A percentile compares a stretch with the other conserved stretches of the same genome.
Evolutionary conservation across 139 green algal genomes (phyloP).

Genomic region (Picochlorum sp.): DNA sequence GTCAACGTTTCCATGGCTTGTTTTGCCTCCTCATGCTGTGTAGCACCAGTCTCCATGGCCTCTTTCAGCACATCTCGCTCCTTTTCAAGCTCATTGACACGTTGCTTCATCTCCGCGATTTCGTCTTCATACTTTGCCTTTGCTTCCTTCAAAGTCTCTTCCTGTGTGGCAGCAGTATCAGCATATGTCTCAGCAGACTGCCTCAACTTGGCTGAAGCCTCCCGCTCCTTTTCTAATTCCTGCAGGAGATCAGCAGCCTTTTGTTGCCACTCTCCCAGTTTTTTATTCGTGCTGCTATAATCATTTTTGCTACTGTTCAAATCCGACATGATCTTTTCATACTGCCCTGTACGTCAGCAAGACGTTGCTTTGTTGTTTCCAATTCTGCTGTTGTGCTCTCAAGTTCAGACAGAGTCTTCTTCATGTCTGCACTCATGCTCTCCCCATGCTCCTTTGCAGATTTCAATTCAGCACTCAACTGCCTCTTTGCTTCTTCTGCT

Average conservation of each 20-base stretch:
- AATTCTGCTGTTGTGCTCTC: background rate
- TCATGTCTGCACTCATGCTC: background rate
- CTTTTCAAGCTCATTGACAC: slow-evolving; percentile 19
- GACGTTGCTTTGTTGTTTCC: background rate
- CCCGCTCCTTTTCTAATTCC: slow-evolving; percentile 25
- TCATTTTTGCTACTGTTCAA: slow-evolving; percentile 23
- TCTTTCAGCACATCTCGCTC: slow-evolving; percentile 39
- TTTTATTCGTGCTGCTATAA: slow-evolving; percentile 16
- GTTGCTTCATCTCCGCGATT: slow-evolving; percentile 2
- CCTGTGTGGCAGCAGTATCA: slow-evolving; percentile 4
- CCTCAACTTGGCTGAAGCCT: slow-evolving; percentile 2
- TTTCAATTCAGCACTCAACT: slow-evolving; percentile 17
- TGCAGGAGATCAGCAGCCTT: slow-evolving; percentile 23
- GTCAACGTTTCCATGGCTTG: slow-evolving; percentile 15
- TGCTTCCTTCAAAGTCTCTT: slow-evolving; percentile 6
- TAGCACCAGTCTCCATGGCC: slow-evolving; percentile 23
- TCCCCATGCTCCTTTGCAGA: background rate
- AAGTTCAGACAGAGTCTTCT: background rate
- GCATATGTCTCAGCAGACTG: background rate
- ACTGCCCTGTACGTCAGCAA: slow-evolving; percentile 5
- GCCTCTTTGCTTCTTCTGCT: slow-evolving; percentile 13
- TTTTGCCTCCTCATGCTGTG: slow-evolving; percentile 33
- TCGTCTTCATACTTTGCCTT: slow-evolving; percentile 1
- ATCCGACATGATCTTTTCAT: background rate
- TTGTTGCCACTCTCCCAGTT: slow-evolving; percentile 31